phyloP scores from a whole-genome alignment of 306 rosid species.

The Lathyrus tuberosus region DNA sequence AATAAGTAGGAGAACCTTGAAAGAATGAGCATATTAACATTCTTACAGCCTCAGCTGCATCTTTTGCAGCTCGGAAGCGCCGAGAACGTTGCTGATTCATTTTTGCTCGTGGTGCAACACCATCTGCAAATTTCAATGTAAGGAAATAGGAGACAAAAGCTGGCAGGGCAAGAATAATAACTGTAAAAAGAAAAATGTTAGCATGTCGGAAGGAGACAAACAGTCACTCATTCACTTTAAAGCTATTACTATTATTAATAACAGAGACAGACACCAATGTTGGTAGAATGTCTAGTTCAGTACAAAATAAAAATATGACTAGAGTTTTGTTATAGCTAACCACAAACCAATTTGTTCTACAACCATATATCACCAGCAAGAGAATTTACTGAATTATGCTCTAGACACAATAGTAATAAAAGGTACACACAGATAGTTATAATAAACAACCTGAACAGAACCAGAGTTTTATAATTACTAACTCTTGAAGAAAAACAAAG shows the following conservation, averaged over 20 bases:
- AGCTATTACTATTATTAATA: background rate
- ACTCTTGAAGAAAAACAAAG: constrained; percentile 19
- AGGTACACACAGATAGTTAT: constrained; percentile 49
- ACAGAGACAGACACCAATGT: constrained; percentile 47
- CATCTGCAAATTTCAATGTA: too few species aligned
- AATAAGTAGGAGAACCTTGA: too few species aligned
- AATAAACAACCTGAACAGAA: background rate
- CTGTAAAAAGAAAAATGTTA: too few species aligned
- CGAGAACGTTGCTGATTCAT: too few species aligned
- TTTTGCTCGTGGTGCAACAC: too few species aligned
- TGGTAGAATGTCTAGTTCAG: constrained; percentile 15
- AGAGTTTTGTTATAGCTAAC: constrained; percentile 33
- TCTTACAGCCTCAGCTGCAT: too few species aligned
- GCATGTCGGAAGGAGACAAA: constrained; percentile 33
- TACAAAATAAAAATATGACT: constrained; percentile 31
- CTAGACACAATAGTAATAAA: constrained; percentile 30
- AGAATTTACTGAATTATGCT: constrained; percentile 40
- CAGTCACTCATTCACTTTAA: constrained; percentile 37
- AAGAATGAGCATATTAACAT: too few species aligned
- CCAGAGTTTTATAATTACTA: background rate
- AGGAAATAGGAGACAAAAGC: too few species aligned
- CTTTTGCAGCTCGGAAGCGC: too few species aligned
- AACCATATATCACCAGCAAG: constrained; percentile 14
- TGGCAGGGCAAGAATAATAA: too few species aligned
- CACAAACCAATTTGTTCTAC: constrained; percentile 35